Conservation (phyloP, 768 basidiomycete species). For the Lactifluus volemus region DNA sequence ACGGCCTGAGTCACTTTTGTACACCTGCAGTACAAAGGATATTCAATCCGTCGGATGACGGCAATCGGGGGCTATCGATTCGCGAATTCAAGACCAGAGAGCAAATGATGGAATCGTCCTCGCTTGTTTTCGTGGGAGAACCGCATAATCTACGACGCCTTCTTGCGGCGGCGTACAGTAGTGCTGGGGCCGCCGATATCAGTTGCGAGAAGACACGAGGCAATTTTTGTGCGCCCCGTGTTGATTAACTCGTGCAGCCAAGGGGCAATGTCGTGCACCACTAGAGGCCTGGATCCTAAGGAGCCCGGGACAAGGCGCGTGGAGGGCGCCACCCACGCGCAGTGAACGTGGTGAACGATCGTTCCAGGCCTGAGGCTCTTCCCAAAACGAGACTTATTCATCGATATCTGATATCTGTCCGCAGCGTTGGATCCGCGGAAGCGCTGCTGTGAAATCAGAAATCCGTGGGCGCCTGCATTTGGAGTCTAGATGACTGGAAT, state of each 20-base stretch:
- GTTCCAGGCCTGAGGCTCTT: not conserved
- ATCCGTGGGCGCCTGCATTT: not conserved
- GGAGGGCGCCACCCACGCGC: no score
- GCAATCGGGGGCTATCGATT: not conserved
- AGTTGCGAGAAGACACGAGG: not conserved
- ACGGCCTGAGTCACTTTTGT: no score
- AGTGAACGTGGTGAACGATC: not conserved
- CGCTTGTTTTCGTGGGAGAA: not conserved
- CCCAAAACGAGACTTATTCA: not conserved
- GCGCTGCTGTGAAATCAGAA: conserved; percentile 5
- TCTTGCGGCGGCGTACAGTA: not conserved
- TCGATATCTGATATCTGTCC: not conserved
- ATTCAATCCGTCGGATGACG: not conserved
- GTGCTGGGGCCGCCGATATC: not conserved
- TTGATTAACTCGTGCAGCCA: not conserved
- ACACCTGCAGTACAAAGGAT: not conserved
- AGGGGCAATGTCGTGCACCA: not conserved
- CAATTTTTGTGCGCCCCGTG: not conserved
- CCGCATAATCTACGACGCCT: not conserved
- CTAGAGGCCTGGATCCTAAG: not conserved
- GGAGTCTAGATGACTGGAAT: conserved; percentile 1
- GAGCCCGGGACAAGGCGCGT: not conserved
- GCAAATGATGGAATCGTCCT: not conserved
- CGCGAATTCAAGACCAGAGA: not conserved
- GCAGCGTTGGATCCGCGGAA: conserved; percentile 12